These are phyloP conservation scores for Sungouiozyma intestinalis DNA, from an alignment of 805 yeast species.

Conservation along the genomic window DNA sequence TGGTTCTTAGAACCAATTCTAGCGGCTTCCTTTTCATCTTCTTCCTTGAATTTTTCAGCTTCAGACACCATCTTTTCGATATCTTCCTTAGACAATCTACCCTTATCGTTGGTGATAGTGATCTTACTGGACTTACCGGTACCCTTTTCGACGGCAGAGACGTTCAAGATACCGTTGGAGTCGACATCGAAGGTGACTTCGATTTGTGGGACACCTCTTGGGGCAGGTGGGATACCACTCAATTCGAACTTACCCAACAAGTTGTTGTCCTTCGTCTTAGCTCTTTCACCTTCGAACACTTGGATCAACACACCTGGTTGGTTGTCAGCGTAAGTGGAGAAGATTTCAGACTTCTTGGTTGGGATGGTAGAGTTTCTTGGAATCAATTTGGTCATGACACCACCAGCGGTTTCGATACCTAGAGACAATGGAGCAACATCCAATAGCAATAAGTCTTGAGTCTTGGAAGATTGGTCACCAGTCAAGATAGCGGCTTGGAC, in stretches of 20 bases:
- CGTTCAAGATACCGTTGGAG: constrained; percentile 96
- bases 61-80: constrained; percentile 96
- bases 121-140: constrained; percentile 96
- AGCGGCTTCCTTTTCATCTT: constrained; percentile 88
- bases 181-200: constrained; percentile 96
- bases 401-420: constrained; percentile 99
- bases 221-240: constrained; percentile 96
- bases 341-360: constrained; percentile 94
- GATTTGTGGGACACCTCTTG: constrained; percentile 98
- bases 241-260: constrained; percentile 94
- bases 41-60: constrained; percentile 96
- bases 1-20: constrained; percentile 94
- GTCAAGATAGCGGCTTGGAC: constrained; percentile 97
- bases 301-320: constrained; percentile 99
- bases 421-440: constrained; percentile 98
- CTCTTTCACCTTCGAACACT: constrained; percentile 98
- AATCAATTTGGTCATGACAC: constrained; percentile 98
- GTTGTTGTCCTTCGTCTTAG: constrained; percentile 94
- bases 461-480: constrained; percentile 95
- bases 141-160: constrained; percentile 96
- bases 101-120: constrained; percentile 97
- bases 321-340: constrained; percentile 97
- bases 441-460: constrained; percentile 90
- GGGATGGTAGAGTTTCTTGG: constrained; percentile 99
- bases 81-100: constrained; percentile 96